phyloP scores from a whole-genome alignment of 306 rosid genomes.

The Glycine latifolia region DNA sequence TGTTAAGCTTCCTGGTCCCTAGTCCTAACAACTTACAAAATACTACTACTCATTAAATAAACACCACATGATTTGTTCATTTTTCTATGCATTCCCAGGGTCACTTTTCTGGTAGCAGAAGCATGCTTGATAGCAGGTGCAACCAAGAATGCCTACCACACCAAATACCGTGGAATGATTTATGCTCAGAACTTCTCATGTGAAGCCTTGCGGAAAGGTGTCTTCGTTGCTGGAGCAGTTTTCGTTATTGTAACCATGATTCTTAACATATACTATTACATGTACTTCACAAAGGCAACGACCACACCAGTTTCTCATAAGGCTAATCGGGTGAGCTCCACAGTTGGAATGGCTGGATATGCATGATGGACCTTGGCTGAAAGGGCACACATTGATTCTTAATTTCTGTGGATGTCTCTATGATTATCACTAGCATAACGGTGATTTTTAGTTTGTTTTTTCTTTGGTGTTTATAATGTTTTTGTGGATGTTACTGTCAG shows the following conservation, averaged over 20 bases:
- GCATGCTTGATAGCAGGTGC: conserved; percentile 94
- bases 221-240: conserved; percentile 85
- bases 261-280: conserved; percentile 85
- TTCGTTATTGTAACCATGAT: conserved; percentile 90
- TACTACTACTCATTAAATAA: background rate
- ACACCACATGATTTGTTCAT: background rate
- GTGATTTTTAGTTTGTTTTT: conserved; percentile 27
- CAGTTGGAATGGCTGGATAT: conserved; percentile 86
- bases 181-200: conserved; percentile 88
- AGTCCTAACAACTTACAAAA: background rate
- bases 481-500: conserved; percentile 32
- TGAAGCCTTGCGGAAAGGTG: conserved; percentile 86
- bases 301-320: conserved; percentile 64
- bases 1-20: background rate
- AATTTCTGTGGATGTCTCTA: conserved; percentile 32
- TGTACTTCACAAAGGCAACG: conserved; percentile 93
- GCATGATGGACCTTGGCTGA: conserved; percentile 45
- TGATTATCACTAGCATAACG: conserved; percentile 32
- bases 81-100: conserved; percentile 43
- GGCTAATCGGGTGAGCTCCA: conserved; percentile 72
- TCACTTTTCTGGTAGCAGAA: conserved; percentile 83
- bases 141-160: conserved; percentile 89
- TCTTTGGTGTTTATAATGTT: conserved; percentile 13
- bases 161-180: conserved; percentile 78
- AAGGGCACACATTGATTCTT: conserved; percentile 45